phyloP scores from a whole-genome alignment of 129 eudicot genomes.

The Deinandra increscens region DNA sequence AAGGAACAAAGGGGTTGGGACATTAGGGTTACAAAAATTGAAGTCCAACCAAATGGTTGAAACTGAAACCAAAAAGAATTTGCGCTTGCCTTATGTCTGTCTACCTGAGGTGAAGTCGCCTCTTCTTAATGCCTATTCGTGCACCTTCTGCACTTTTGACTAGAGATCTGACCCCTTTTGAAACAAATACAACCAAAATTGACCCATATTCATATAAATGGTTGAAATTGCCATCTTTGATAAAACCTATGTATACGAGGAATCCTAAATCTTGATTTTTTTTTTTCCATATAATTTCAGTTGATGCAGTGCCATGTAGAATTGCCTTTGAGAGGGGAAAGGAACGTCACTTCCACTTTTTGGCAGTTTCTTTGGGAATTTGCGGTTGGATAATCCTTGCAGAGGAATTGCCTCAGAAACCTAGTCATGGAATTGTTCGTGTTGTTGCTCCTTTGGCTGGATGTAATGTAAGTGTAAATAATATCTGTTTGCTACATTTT shows the following conservation, averaged over 20 bases:
- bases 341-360: constrained; percentile 73
- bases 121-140: too few relatives aligned
- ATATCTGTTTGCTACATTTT: neutral
- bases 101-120: too few relatives aligned
- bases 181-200: neutral
- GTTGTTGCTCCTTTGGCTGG: constrained; percentile 89
- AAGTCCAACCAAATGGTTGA: too few relatives aligned
- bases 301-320: constrained; percentile 87
- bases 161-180: neutral
- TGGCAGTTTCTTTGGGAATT: constrained; percentile 64
- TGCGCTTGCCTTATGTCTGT: too few relatives aligned
- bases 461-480: constrained; percentile 58
- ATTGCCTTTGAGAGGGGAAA: constrained; percentile 97
- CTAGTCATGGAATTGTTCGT: constrained; percentile 60
- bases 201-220: neutral
- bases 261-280: neutral
- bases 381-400: constrained; percentile 89
- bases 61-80: too few relatives aligned
- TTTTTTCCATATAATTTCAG: constrained; percentile 35
- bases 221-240: neutral
- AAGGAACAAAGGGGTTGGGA: too few relatives aligned
- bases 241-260: constrained; percentile 3
- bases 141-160: neutral
- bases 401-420: constrained; percentile 63
- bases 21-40: too few relatives aligned